These are phyloP conservation scores for Fraxinus angustifolia DNA, from an alignment of 305 asterid species.

Conservation along the genomic window DNA sequence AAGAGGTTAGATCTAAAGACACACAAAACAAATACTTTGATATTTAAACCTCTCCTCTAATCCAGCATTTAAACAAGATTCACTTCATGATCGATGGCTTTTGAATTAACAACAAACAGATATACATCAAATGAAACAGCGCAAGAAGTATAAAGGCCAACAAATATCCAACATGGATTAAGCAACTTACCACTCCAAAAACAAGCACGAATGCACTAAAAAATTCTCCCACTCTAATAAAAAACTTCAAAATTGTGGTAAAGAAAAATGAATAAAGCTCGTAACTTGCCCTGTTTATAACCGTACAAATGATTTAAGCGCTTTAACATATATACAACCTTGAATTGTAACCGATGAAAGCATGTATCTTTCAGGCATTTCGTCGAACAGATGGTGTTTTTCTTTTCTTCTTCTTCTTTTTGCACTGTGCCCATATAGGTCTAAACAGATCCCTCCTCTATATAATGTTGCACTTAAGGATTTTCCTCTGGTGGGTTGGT, in stretches of 20 bases:
- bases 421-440: constrained; percentile 43
- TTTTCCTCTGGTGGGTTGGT: no score
- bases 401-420: no score
- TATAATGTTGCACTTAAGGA: no score
- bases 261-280: constrained; percentile 72
- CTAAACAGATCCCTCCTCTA: constrained; percentile 47
- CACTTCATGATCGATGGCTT: not conserved
- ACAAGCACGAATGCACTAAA: constrained; percentile 36
- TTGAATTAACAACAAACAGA: not conserved
- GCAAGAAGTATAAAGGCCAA: not conserved
- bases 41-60: not conserved
- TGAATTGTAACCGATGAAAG: constrained; percentile 68
- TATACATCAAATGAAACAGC: not conserved
- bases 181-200: not conserved
- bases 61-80: not conserved
- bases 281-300: constrained; percentile 62
- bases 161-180: constrained; percentile 1
- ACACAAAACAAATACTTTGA: not conserved
- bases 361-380: constrained; percentile 59
- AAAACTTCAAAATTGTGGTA: constrained; percentile 61
- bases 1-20: not conserved
- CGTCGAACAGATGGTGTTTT: constrained; percentile 47
- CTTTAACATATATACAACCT: constrained; percentile 29
- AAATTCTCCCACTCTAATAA: constrained; percentile 45
- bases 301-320: constrained; percentile 45